Conservation (phyloP, 2,329 filamentous ascomycete genomes). For the Pyrenochaeta sp. region DNA sequence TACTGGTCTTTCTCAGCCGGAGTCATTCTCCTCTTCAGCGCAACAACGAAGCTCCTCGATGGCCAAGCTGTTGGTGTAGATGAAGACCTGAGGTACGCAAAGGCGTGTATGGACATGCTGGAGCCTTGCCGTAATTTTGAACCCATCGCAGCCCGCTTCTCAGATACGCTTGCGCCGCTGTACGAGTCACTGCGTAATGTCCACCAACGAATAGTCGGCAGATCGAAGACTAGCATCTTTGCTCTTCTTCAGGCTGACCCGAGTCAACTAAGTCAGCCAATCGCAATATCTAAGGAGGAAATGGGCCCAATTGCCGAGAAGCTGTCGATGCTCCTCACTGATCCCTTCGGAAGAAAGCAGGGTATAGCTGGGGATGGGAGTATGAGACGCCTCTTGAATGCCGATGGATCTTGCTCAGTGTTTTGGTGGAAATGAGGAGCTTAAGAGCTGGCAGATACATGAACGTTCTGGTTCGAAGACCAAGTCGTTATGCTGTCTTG, state of each 20-base stretch:
- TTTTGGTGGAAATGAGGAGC: slow-evolving; percentile 46
- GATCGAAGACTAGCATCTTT: slow-evolving; percentile 47
- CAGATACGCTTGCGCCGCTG: slow-evolving; percentile 44
- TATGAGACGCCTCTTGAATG: slow-evolving; percentile 41
- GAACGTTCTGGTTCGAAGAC: too few species aligned
- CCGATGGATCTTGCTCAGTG: slow-evolving; percentile 42
- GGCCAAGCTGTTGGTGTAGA: slow-evolving; percentile 39
- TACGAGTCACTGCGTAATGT: slow-evolving; percentile 45
- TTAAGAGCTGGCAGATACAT: not conserved
- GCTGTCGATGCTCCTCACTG: slow-evolving; percentile 41
- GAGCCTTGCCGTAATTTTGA: slow-evolving; percentile 41
- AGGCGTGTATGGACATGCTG: slow-evolving; percentile 48
- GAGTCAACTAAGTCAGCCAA: slow-evolving; percentile 32
- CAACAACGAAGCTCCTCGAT: slow-evolving; percentile 46
- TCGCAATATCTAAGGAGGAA: slow-evolving; percentile 42
- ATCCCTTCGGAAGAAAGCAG: slow-evolving; percentile 49
- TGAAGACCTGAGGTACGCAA: slow-evolving; percentile 43
- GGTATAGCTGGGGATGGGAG: slow-evolving; percentile 25
- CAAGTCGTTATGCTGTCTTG: too few species aligned
- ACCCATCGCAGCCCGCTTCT: slow-evolving; percentile 43
- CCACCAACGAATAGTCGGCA: slow-evolving; percentile 41
- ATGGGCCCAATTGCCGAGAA: slow-evolving; percentile 48
- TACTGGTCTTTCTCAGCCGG: slow-evolving; percentile 49
- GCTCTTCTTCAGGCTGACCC: slow-evolving; percentile 40
- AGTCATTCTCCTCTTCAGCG: slow-evolving; percentile 46